Base-by-base conservation (phyloP, 2,329 filamentous ascomycete genomes). In the Beauveria sp. region DNA sequence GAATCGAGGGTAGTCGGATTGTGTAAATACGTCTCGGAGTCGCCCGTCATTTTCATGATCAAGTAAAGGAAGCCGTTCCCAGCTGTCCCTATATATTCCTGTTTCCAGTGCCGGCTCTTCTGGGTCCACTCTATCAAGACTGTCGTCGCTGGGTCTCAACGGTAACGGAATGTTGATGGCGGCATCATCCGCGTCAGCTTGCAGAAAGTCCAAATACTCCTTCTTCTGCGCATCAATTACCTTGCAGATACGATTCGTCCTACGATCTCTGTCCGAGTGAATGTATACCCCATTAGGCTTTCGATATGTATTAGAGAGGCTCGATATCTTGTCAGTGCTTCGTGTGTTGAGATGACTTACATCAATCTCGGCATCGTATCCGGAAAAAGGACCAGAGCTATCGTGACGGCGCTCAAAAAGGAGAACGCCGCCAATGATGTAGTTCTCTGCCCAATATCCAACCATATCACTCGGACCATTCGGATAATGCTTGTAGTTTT, bases 51-150 rank as follows among this genome's bases (percentile, higher is more conserved):
- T 9, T 22, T 28, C 46, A 9, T 43, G 16, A 14, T 51, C 45
- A 16, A 34, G 5, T 8, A 51, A 10, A 1, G 56, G 22, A 76
- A 72, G 49, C 67, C 71, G 64, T 51, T 72, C 70, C 70, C 69
- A 72, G 12, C 52, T 28, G 50, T 72, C 67, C 9, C 70, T 65
- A 55, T 70, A 73, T 1, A 73, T 65, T 1, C 67, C 66, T 0
- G 66, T 71, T 1, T 53, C 54, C 3, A 45, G 31, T 16, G 70
- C 66, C 0, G 64, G 63, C 42, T 70, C 68, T 34, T 71, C 68
- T 0, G 69, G 67, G 24, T 72, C 70, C 3, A 71, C 64, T 8
- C 69, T 66, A 6, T 50, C 28, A 3, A 57, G 38, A 43, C 71
- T 72, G 1, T 69, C 60, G 8, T 62, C 7, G 34, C 64, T 62